Base-by-base conservation (phyloP, 352 stramenopile genomes). In the Globisporangium canariense region DNA sequence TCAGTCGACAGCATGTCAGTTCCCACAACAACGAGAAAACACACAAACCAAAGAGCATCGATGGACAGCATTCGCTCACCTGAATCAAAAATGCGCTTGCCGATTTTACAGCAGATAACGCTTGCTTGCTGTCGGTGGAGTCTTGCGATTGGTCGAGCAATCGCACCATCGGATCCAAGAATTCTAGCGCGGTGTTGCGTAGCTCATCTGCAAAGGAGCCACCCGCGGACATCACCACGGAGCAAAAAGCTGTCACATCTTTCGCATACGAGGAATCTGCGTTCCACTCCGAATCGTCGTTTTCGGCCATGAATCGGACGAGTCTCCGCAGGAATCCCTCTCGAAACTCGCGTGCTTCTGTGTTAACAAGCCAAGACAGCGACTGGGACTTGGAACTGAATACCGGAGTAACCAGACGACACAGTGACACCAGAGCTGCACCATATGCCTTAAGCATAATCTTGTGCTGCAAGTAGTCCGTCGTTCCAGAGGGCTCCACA, bases 211-310 rank as follows among this genome's bases (percentile, higher is more conserved):
- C 40, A 60, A 72, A 76, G 1, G 65, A 32, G 34, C 65, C 53
- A 13, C 41, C 73, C 16, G 45, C 47, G 8, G 43, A n/a, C 45
- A 66, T 50, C 1, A 78, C 46, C n/a, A 45, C n/a, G 53, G 36
- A 20, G 53, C 71, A 78, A 58, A 79, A 81, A 25, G 55, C 36
- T 56, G 69, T 65, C 54, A 79, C 70, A 32, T 67, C 66, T 3
- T 67, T 47, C 51, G 73, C 56, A 30, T 41, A 30, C 14, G 46
- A 53, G 54, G 36, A 18, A 62, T 65, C 61, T 57, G 54, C 60
- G 20, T 43, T 51, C 68, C 55, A 75, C 10, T 54, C 38, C 57
- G 60, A 38, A 47, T 45, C 14, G 8, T 51, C 32, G 40, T 56
- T 51, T 7, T 52, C 49, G 34, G 54, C 47, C 10, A 68, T 16